Conservation (phyloP, 2,329 filamentous ascomycete genomes). For the Sporothrix pallida region DNA sequence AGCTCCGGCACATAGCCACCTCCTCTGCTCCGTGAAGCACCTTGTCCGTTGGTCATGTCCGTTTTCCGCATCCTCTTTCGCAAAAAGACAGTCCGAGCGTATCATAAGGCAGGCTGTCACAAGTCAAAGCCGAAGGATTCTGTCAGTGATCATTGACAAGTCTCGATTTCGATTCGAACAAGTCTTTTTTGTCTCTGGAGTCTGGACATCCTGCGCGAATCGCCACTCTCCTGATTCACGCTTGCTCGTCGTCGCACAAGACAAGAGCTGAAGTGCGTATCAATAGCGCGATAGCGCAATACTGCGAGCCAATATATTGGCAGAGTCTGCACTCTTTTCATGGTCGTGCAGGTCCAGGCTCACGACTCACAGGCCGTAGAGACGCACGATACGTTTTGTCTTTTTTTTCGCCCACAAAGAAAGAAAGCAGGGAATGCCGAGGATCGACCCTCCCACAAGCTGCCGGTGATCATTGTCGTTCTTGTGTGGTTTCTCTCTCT, state of each 20-base stretch:
- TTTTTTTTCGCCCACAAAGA: not conserved
- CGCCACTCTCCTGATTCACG: no score
- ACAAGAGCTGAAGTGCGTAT: no score
- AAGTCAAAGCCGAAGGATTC: no score
- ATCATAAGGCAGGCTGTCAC: not conserved
- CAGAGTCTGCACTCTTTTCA: no score
- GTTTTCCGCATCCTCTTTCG: not conserved
- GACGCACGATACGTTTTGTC: not conserved
- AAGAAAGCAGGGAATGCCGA: constrained; percentile 16
- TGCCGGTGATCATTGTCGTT: not conserved
- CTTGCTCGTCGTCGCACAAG: no score
- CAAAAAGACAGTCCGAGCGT: not conserved
- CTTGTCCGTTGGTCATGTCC: not conserved
- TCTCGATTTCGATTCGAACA: no score
- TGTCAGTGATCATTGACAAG: not conserved
- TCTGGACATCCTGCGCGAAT: no score
- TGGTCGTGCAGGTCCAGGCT: not conserved
- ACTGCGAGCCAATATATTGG: no score
- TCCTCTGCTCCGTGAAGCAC: not conserved
- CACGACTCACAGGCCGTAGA: not conserved
- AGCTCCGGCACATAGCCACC: constrained; percentile 13
- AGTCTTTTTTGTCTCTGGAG: no score
- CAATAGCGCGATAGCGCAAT: no score
- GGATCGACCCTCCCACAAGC: not conserved
- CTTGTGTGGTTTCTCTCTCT: not conserved